Conservation (phyloP, 2,329 filamentous ascomycete genomes). For the Pseudocercospora fijiensis region DNA sequence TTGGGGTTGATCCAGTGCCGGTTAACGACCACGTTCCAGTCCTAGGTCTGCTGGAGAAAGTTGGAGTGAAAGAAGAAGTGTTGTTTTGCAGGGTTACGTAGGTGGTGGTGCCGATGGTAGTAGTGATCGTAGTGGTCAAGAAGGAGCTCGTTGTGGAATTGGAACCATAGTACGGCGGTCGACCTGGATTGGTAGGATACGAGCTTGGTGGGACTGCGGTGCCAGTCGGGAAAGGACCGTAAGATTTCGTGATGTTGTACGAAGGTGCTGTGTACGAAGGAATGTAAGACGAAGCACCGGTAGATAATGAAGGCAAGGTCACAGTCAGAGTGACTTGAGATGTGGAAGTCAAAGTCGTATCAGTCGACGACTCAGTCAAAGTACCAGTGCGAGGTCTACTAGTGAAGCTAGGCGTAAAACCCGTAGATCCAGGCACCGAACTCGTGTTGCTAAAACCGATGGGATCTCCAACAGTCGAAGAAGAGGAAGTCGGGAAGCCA, state of each 20-base stretch:
- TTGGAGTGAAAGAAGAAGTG: slow-evolving; percentile 7
- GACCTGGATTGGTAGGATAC: background rate
- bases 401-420: background rate
- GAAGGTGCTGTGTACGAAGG: background rate
- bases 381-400: background rate
- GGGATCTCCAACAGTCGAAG: background rate
- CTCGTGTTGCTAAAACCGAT: background rate
- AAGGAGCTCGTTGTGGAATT: background rate
- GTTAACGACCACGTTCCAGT: slow-evolving; percentile 1
- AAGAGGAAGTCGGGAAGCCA: background rate
- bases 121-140: slow-evolving; percentile 2
- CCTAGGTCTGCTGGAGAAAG: background rate
- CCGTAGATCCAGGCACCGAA: background rate
- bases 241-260: background rate
- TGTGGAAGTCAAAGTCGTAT: background rate
- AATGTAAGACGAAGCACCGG: background rate
- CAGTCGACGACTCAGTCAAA: background rate
- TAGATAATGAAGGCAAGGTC: background rate
- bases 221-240: background rate
- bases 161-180: background rate
- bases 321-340: background rate
- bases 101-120: slow-evolving; percentile 6
- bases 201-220: background rate
- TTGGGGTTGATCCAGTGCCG: background rate
- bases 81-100: slow-evolving; percentile 3